These are phyloP conservation scores for Parathielavia hyrcaniae DNA, from an alignment of 495 filamentous ascomycete genomes.

Conservation along the genomic window DNA sequence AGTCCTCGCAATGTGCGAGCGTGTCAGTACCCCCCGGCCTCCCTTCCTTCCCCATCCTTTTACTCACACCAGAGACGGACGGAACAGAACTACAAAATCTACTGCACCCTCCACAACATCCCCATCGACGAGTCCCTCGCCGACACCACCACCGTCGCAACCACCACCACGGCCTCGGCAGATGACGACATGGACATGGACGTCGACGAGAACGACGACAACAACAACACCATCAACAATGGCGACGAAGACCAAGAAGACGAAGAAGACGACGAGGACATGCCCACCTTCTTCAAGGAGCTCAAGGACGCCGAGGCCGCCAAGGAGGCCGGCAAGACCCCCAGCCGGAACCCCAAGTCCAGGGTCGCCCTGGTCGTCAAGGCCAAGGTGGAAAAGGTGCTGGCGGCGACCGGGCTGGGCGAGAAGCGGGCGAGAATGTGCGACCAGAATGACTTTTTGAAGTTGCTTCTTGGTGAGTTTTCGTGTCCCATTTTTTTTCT, in stretches of 20 bases:
- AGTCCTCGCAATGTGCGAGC: conserved; percentile 73
- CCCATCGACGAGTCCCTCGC: conserved; percentile 63
- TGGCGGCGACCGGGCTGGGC: conserved; percentile 67
- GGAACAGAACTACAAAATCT: conserved; percentile 71
- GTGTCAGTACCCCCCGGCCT: conserved; percentile 20
- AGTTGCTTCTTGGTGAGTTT: conserved; percentile 35
- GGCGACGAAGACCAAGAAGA: conserved; percentile 40
- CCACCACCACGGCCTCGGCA: not conserved
- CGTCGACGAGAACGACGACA: conserved; percentile 51
- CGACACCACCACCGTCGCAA: conserved; percentile 47
- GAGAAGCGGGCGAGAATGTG: conserved; percentile 78
- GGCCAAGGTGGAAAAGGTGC: conserved; percentile 74
- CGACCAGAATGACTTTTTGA: conserved; percentile 84
- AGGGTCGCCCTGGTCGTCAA: conserved; percentile 71
- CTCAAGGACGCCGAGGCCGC: conserved; percentile 44
- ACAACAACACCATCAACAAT: conserved; percentile 46
- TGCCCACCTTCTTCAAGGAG: conserved; percentile 74
- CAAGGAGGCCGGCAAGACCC: conserved; percentile 41
- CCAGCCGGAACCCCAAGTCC: conserved; percentile 54
- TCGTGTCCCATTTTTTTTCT: too few relatives aligned
- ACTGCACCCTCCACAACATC: conserved; percentile 78
- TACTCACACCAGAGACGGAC: not conserved
- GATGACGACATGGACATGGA: conserved; percentile 41
- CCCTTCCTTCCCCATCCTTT: not conserved
- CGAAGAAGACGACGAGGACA: conserved; percentile 33